A percentile compares a stretch with the other conserved stretches of the same genome.
phyloP scores from a whole-genome alignment of 805 yeast genomes.

The Teunomyces cretensis region DNA sequence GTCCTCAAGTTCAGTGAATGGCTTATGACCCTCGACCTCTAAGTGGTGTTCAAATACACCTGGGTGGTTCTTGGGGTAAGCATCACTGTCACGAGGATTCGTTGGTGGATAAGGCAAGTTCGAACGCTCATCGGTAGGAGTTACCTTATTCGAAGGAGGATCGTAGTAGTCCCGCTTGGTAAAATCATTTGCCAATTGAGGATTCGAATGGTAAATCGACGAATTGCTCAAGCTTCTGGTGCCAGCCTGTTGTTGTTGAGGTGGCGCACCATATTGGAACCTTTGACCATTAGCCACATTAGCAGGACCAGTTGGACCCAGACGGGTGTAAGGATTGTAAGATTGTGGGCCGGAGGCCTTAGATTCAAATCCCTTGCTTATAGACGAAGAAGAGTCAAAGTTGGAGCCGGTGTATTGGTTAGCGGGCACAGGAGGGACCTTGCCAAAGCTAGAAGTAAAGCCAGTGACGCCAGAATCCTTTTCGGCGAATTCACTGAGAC shows the following conservation, averaged over 20 bases:
- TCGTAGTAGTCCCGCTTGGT: constrained; percentile 15
- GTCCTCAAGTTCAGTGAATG: constrained; percentile 41
- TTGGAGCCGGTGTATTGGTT: not conserved
- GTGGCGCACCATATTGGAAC: not conserved
- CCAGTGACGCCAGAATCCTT: constrained; percentile 5
- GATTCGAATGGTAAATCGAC: constrained; percentile 31
- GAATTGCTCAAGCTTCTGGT: constrained; percentile 14
- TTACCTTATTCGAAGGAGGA: constrained; percentile 12
- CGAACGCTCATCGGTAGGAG: constrained; percentile 24
- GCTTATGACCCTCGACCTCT: constrained; percentile 45
- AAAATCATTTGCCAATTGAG: constrained; percentile 34
- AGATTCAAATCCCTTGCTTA: constrained; percentile 24
- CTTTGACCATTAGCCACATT: not conserved
- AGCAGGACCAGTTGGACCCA: not conserved
- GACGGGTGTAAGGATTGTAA: constrained; percentile 1
- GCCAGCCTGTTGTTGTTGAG: constrained; percentile 6
- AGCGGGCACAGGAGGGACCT: constrained; percentile 8
- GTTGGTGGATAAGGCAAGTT: constrained; percentile 25
- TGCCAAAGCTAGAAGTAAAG: constrained; percentile 22
- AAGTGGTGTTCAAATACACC: constrained; percentile 48
- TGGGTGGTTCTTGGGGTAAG: constrained; percentile 8
- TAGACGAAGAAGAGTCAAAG: constrained; percentile 4
- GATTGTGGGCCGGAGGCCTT: constrained; percentile 10
- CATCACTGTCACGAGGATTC: constrained; percentile 8
- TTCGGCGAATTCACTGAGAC: not conserved